phyloP scores from a whole-genome alignment of 192 early-diverging fungal species.

The Gamsiella multidivaricata region DNA sequence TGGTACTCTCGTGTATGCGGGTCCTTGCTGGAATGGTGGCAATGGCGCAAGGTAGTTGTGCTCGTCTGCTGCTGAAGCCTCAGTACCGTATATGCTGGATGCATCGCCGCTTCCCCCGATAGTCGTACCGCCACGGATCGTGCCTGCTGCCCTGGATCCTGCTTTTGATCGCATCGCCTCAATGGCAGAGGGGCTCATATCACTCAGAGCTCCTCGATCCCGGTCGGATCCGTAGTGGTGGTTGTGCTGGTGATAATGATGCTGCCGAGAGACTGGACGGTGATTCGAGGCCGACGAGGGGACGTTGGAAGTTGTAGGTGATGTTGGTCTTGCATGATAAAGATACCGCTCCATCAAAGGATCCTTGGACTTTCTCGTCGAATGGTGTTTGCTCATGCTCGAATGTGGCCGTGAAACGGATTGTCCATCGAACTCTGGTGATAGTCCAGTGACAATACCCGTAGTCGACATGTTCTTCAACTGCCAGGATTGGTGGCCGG shows the following conservation, averaged over 20 bases:
- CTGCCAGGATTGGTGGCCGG: constrained; percentile 29
- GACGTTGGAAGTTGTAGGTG: constrained; percentile 11
- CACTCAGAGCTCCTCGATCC: constrained; percentile 9
- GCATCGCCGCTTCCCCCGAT: constrained; percentile 12
- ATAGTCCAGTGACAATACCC: constrained; percentile 33
- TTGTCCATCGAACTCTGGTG: constrained; percentile 15
- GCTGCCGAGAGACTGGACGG: constrained; percentile 18
- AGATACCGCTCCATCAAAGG: constrained; percentile 30
- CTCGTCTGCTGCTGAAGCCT: constrained; percentile 10
- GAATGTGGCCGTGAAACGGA: constrained; percentile 13
- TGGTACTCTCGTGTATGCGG: constrained; percentile 36
- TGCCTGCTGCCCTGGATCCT: constrained; percentile 24
- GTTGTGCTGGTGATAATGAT: constrained; percentile 1
- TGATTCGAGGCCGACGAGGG: constrained; percentile 23
- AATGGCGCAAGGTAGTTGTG: constrained; percentile 45
- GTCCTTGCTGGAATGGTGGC: constrained; percentile 42
- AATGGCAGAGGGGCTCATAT: constrained; percentile 10
- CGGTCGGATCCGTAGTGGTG: background rate
- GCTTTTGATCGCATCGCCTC: constrained; percentile 17
- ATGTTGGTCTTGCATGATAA: constrained; percentile 9
- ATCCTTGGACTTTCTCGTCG: constrained; percentile 12
- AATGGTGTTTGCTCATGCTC: constrained; percentile 25
- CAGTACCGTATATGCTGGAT: constrained; percentile 21
- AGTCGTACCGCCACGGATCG: constrained; percentile 6
- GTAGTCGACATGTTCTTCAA: constrained; percentile 23